Base-by-base conservation (phyloP, 345 rosid species). In the Eutrema japonicum region DNA sequence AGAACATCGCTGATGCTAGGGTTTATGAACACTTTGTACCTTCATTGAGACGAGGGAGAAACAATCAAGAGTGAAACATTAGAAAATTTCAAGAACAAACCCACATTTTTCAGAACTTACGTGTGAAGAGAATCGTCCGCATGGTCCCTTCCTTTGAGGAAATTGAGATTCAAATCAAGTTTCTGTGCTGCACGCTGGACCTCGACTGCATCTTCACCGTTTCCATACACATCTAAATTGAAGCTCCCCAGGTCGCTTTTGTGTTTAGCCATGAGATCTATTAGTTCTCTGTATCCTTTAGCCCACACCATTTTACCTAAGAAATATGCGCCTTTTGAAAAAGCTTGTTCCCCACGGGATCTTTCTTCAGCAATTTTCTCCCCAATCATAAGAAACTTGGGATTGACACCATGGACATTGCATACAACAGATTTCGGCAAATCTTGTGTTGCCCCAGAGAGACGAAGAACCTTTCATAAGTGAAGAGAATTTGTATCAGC, bases 231-330 rank as follows among this genome's bases (percentile, higher is more conserved):
- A 65, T 95, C 99, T 87, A 95, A 72, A 40, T 90, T 88, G 81
- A 95, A 87, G 73, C 87, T 89, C 64, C 85, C 84, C 26, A 92
- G 96, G 72, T 95, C 99, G 38, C 70, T 81, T 70, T 88, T 88
- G 82, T 87, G 92, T 79, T 80, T 88, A 53, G 89, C 82, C 60
- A 95, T 78, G 73, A 95, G 83, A 86, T 95, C 93, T 68, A 95
- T 87, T 77, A 95, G 78, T 78, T 95, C 99, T 66, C 80, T 83
- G 85, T 95, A 95, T 67, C 99, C 99, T 84, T 95, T 95, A 72
- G 99, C 99, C 99, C 99, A 95, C 52, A 95, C 96, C 97, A 95
- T 86, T 83, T 95, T 95, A 41, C 97, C 99, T 55, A 95, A 81
- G 75, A 95, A 95, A 77, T 95, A 95, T 42, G 97, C 99, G 63